phyloP scores from a whole-genome alignment of 2,329 filamentous ascomycete species.

The Paracorniculantispora psalliotae region DNA sequence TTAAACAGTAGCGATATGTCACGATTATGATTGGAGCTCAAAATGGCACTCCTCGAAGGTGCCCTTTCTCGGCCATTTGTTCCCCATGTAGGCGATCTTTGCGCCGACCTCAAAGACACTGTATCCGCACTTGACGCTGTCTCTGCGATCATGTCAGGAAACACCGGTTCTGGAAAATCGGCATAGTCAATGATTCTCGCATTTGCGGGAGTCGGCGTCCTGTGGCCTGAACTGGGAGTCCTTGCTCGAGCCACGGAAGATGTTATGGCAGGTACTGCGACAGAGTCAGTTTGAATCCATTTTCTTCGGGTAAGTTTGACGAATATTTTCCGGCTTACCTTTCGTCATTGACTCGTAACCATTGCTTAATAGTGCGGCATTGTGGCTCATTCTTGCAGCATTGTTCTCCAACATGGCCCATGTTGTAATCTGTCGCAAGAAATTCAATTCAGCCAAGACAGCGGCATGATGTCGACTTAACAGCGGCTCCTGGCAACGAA shows the following conservation, averaged over 20 bases:
- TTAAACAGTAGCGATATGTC: slow-evolving; percentile 5
- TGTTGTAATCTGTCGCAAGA: slow-evolving; percentile 16
- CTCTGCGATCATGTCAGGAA: neutral
- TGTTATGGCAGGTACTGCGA: neutral
- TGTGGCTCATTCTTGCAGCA: neutral
- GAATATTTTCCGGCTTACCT: neutral
- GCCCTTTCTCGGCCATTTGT: neutral
- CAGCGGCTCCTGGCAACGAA: slow-evolving; percentile 22
- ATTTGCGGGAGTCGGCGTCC: neutral
- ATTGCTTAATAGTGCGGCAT: neutral
- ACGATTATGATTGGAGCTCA: slow-evolving; percentile 8
- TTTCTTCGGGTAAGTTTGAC: too few species aligned
- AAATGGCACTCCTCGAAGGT: neutral
- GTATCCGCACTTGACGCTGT: neutral
- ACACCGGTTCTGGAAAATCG: slow-evolving; percentile 1
- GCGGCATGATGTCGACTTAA: slow-evolving; percentile 25
- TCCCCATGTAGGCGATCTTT: neutral
- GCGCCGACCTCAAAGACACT: neutral
- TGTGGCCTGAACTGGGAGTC: neutral
- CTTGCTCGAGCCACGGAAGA: neutral
- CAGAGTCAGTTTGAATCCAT: neutral
- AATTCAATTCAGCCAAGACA: slow-evolving; percentile 26
- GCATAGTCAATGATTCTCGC: slow-evolving; percentile 1
- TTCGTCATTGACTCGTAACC: neutral
- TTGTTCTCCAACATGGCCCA: neutral